Evolutionary conservation across 495 filamentous ascomycete species (phyloP), one percentile per base, ranked within the genome.

Genomic region (Lasiosphaeria hispida): DNA sequence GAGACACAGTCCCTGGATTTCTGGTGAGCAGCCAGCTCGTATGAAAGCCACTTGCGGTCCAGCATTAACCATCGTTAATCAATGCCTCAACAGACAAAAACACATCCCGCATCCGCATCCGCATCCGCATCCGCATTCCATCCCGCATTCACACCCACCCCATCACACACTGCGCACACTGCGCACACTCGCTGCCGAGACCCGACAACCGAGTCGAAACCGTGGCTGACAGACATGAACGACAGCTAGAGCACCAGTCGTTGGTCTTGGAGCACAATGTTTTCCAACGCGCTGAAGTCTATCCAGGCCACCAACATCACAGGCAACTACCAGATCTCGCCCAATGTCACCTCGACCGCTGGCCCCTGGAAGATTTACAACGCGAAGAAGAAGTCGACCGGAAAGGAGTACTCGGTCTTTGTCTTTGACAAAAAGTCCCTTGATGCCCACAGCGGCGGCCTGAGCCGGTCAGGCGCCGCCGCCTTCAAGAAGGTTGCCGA

Each of bases 341-440:
- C 85, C 15, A 79, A 82, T 51, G 82, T 88, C 17, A 82, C 81
- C 10, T 83, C 90, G 15, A 82, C 83, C 35, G 88, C 92, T 18
- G 94, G 94, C 17, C 90, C 92, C 19, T 98, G 94, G 94, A 96
- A 91, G 76, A 92, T 98, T 71, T 91, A 91, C 77, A 90, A 95
- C 76, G 95, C 89, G 43, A 97, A 95, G 79, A 96, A 96, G 72
- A 97, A 96, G 71, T 88, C 87, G 10, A 94, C 91, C 0, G 87
- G 85, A 36, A 96, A 93, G 61, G 72, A 87, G 11, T 92, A 87
- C 17, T 97, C 94, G 9, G 85, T 97, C 58, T 98, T 97, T 66
- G 86, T 96, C 59, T 97, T 98, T 70, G 95, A 97, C 50, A 85
- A 83, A 63, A 96, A 96, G 70, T 80, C 81, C 0, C 77, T 98